These are phyloP conservation scores for Pyrus bretschneideri DNA, from an alignment of 306 rosid species.

Conservation along the genomic window DNA sequence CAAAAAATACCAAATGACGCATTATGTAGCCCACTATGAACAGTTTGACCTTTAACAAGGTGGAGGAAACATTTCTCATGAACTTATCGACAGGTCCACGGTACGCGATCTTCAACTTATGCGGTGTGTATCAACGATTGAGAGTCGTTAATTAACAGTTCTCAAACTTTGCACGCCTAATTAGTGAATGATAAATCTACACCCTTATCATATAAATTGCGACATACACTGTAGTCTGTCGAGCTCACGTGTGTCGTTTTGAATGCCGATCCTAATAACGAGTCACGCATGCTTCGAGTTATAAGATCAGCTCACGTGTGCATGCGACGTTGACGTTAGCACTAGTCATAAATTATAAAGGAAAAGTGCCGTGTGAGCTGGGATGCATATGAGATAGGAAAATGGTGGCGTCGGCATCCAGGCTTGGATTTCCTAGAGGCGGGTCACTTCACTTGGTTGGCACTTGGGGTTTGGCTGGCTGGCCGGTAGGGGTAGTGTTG, in stretches of 20 bases:
- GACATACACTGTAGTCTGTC: rapidly evolving
- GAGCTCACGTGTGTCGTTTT: no score
- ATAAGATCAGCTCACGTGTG: no score
- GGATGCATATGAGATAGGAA: background rate
- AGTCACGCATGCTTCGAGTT: no score
- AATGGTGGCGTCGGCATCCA: conserved; percentile 11
- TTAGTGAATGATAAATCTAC: no score
- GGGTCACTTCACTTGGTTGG: background rate
- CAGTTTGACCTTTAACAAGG: background rate
- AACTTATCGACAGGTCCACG: background rate
- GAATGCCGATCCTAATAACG: no score
- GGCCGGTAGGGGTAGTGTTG: no score
- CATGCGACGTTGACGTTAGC: background rate
- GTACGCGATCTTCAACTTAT: rapidly evolving
- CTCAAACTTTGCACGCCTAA: no score
- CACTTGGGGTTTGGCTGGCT: background rate
- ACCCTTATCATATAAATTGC: no score
- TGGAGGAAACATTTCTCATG: background rate
- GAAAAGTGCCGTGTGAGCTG: background rate
- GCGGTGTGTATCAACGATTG: no score
- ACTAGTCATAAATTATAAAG: background rate
- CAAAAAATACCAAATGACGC: background rate
- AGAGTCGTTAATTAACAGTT: background rate
- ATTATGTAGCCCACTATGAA: background rate
- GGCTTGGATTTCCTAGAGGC: background rate